A percentile compares a stretch with the other conserved stretches of the same genome.
phyloP scores from a whole-genome alignment of 768 basidiomycete species.

The Pleurotus eryngii region DNA sequence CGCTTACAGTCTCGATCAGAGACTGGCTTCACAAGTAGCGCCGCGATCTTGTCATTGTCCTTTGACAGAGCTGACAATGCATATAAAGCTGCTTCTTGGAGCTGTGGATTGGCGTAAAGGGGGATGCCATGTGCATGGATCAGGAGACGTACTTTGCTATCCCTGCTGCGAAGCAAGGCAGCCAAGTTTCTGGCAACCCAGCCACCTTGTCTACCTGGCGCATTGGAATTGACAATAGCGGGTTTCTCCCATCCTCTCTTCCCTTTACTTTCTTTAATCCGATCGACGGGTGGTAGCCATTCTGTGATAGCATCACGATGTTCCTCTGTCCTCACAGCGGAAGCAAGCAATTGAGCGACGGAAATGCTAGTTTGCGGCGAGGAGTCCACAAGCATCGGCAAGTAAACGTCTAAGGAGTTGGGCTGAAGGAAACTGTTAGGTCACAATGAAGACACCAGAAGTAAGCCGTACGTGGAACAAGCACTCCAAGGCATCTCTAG shows the following conservation, averaged over 20 bases:
- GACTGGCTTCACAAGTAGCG: constrained; percentile 39
- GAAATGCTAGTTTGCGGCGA: constrained; percentile 40
- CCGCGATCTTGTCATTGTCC: constrained; percentile 56
- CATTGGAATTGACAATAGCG: constrained; percentile 32
- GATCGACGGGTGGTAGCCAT: constrained; percentile 61
- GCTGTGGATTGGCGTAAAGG: constrained; percentile 27
- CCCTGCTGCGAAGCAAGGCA: constrained; percentile 43
- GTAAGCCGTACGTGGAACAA: constrained; percentile 51
- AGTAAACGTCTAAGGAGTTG: constrained; percentile 61
- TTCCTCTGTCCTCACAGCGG: constrained; percentile 42
- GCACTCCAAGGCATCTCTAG: constrained; percentile 53
- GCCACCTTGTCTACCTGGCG: constrained; percentile 43
- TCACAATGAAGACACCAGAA: neutral
- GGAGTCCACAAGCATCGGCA: constrained; percentile 55
- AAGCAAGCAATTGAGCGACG: constrained; percentile 58
- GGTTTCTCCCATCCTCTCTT: constrained; percentile 77
- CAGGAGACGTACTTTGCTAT: constrained; percentile 45
- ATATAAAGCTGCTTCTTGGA: constrained; percentile 61
- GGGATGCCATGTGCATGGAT: neutral
- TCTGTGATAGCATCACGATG: constrained; percentile 52
- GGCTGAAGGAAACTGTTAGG: constrained; percentile 29
- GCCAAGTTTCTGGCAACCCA: constrained; percentile 58
- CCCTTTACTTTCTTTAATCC: constrained; percentile 50
- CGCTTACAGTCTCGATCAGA: constrained; percentile 36
- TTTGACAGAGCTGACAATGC: constrained; percentile 66